phyloP scores from a whole-genome alignment of 495 filamentous ascomycete species.

The Penicillium arizonense region DNA sequence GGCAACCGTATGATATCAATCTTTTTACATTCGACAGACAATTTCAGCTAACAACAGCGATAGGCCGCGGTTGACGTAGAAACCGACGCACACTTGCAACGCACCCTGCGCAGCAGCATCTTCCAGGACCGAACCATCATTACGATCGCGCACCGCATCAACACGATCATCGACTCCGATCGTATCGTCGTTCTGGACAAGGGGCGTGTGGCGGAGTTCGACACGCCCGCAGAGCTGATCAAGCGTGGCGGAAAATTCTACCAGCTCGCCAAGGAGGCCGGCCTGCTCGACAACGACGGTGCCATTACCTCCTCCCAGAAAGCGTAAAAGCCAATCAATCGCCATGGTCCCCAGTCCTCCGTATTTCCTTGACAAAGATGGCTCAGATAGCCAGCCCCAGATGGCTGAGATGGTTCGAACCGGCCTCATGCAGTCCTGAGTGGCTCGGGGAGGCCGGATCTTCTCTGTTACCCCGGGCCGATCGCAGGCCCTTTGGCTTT shows the following conservation, averaged over 20 bases:
- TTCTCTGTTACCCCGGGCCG: conserved; percentile 13
- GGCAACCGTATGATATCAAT: conserved; percentile 62
- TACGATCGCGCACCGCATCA: conserved; percentile 96
- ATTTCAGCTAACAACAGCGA: conserved; percentile 15
- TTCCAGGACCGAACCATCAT: conserved; percentile 94
- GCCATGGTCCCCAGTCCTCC: conserved; percentile 14
- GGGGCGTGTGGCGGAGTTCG: conserved; percentile 59
- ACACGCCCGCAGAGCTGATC: conserved; percentile 55
- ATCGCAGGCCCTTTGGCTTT: conserved; percentile 15
- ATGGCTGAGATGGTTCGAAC: conserved; percentile 1
- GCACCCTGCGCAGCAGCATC: conserved; percentile 52
- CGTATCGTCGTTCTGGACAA: conserved; percentile 84
- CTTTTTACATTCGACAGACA: neutral
- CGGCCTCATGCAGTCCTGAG: conserved; percentile 13
- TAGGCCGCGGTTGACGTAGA: conserved; percentile 91
- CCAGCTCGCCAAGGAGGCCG: conserved; percentile 56
- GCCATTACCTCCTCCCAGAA: conserved; percentile 21
- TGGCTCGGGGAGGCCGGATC: conserved; percentile 25
- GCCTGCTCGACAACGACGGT: conserved; percentile 50
- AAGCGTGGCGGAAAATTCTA: conserved; percentile 53
- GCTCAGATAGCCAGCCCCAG: conserved; percentile 8
- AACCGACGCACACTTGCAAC: conserved; percentile 80
- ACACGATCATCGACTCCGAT: conserved; percentile 93
- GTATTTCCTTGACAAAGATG: conserved; percentile 2
- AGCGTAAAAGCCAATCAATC: conserved; percentile 13